Conservation (phyloP, 2,329 filamentous ascomycete species). For the Claviceps sp. region DNA sequence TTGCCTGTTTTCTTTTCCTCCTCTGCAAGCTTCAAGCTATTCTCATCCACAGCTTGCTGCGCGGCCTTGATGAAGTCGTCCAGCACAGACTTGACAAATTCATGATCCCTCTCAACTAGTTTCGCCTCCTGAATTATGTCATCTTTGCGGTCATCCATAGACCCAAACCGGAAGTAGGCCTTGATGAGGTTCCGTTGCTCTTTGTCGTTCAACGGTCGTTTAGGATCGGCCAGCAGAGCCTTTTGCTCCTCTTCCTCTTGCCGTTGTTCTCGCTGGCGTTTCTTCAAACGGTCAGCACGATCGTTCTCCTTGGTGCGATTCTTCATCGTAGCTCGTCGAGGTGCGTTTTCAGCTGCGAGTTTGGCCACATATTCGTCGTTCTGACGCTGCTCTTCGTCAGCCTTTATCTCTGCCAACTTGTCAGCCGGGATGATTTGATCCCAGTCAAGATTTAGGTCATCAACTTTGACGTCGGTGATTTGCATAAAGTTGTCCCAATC, state of each 20-base stretch:
- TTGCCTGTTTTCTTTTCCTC: slow-evolving; percentile 77
- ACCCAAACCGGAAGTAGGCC: slow-evolving; percentile 82
- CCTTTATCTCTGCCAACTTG: slow-evolving; percentile 77
- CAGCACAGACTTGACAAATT: slow-evolving; percentile 64
- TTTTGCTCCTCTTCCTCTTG: slow-evolving; percentile 62
- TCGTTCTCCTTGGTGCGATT: slow-evolving; percentile 45
- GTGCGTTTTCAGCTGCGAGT: slow-evolving; percentile 73
- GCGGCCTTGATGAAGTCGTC: slow-evolving; percentile 55
- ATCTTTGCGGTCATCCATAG: slow-evolving; percentile 73
- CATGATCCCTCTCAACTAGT: slow-evolving; percentile 66
- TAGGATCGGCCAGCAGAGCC: slow-evolving; percentile 66
- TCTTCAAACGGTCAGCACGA: slow-evolving; percentile 52
- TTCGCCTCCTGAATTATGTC: slow-evolving; percentile 83
- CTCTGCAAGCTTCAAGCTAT: slow-evolving; percentile 59
- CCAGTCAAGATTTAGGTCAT: slow-evolving; percentile 71
- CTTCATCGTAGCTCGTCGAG: slow-evolving; percentile 56
- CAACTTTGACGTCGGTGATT: slow-evolving; percentile 94
- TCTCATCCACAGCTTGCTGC: slow-evolving; percentile 46
- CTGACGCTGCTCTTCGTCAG: slow-evolving; percentile 72
- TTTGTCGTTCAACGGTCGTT: slow-evolving; percentile 80
- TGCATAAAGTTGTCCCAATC: slow-evolving; percentile 91
- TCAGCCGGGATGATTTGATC: slow-evolving; percentile 96
- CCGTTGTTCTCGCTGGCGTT: slow-evolving; percentile 49
- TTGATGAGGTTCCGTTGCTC: slow-evolving; percentile 86
- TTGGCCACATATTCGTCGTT: slow-evolving; percentile 73